A percentile compares a stretch with the other conserved stretches of the same genome.
These are phyloP conservation scores for Didymella sp. DNA, from an alignment of 2,329 filamentous ascomycete genomes.

Conservation along the genomic window DNA sequence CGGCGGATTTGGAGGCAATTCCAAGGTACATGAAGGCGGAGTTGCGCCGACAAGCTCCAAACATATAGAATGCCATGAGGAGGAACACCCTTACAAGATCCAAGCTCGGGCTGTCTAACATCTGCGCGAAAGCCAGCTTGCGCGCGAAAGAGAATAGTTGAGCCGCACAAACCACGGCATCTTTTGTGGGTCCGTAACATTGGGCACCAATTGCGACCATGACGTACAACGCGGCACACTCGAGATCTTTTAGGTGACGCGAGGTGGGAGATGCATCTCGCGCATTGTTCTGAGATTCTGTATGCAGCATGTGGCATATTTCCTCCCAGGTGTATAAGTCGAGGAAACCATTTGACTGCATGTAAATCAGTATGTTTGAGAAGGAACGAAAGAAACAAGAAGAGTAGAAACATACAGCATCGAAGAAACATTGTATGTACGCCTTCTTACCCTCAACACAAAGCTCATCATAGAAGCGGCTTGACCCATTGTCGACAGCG, in stretches of 20 bases:
- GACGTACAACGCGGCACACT: constrained; percentile 46
- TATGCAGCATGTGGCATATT: constrained; percentile 1
- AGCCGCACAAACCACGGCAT: constrained; percentile 30
- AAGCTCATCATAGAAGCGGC: constrained; percentile 36
- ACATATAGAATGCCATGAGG: constrained; percentile 66
- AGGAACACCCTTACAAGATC: constrained; percentile 61
- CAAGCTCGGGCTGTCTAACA: constrained; percentile 62
- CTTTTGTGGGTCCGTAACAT: constrained; percentile 39
- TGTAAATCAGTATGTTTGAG: background rate
- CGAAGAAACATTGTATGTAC: constrained; percentile 45
- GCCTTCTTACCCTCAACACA: constrained; percentile 42
- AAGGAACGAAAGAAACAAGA: constrained; percentile 24
- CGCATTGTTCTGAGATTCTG: background rate
- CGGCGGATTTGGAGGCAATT: constrained; percentile 64
- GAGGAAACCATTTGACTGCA: constrained; percentile 12
- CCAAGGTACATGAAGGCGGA: constrained; percentile 70
- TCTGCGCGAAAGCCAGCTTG: constrained; percentile 57
- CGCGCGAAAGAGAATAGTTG: constrained; percentile 60
- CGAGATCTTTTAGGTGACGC: constrained; percentile 30
- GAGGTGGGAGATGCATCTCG: background rate
- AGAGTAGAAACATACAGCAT: constrained; percentile 42
- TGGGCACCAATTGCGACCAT: constrained; percentile 63
- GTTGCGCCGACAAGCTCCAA: constrained; percentile 65
- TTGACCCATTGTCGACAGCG: constrained; percentile 33
- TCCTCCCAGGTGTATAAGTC: constrained; percentile 16